phyloP scores from a whole-genome alignment of 345 rosid genomes.

The Eucalyptus tenuipes region DNA sequence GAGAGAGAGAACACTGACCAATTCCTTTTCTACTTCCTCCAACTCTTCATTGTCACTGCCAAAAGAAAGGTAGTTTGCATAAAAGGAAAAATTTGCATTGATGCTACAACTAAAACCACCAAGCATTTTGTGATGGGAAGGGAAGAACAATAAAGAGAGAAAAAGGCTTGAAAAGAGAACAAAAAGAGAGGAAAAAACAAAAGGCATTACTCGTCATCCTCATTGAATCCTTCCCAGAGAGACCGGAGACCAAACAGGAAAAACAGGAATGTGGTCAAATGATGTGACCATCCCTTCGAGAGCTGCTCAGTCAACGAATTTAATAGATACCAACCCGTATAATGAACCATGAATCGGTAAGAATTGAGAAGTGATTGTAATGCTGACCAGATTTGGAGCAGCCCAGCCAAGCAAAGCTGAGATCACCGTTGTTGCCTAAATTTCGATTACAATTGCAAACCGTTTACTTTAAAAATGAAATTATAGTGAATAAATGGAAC shows the following conservation, averaged over 20 bases:
- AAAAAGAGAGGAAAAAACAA: not conserved
- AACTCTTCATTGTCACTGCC: conserved; percentile 8
- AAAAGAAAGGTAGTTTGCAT: not conserved
- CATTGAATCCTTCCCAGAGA: conserved; percentile 1
- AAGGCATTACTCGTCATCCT: not conserved
- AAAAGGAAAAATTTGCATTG: not conserved
- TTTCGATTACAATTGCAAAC: not conserved
- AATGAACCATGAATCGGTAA: not conserved
- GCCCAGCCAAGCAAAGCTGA: conserved; percentile 14
- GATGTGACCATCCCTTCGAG: conserved; percentile 7
- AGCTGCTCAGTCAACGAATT: not conserved
- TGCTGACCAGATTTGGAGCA: conserved; percentile 15
- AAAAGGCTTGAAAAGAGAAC: not conserved
- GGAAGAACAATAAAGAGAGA: not conserved
- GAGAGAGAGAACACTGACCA: not conserved
- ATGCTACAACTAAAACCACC: not conserved
- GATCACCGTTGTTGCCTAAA: conserved; percentile 1
- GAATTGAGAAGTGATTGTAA: not conserved
- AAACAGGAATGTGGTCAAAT: conserved; percentile 1
- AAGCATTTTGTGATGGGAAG: not conserved
- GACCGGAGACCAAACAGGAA: conserved; percentile 3
- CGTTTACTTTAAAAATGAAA: not conserved
- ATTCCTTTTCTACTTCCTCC: conserved; percentile 7
- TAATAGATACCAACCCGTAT: not conserved
- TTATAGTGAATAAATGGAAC: not conserved